These are phyloP conservation scores for Elongisporangium senticosum DNA, from an alignment of 352 stramenopile species.

Conservation along the genomic window DNA sequence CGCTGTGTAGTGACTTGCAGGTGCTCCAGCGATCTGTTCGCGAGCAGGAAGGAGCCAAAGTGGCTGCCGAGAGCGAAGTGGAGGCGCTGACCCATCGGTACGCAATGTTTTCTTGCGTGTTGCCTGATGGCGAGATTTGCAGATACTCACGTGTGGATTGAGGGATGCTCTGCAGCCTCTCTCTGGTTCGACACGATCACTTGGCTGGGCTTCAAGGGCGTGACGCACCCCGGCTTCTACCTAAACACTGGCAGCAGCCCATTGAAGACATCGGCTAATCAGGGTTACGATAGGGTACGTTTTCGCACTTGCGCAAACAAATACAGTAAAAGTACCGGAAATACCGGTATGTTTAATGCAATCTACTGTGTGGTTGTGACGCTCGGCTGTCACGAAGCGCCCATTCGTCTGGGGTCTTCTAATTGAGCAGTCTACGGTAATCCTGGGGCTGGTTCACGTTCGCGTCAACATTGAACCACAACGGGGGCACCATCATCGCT, in stretches of 20 bases:
- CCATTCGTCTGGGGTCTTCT: not conserved
- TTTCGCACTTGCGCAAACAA: not conserved
- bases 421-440: not conserved
- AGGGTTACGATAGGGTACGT: not conserved
- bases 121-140: not conserved
- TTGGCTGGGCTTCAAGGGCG: slow-evolving; percentile 30
- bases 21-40: slow-evolving; percentile 26
- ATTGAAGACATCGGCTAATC: not conserved
- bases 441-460: not conserved
- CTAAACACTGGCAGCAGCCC: slow-evolving; percentile 10
- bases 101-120: not conserved
- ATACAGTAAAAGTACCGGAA: not conserved
- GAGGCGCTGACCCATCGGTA: slow-evolving; percentile 31
- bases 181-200: slow-evolving; percentile 30
- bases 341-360: not conserved
- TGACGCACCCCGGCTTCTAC: slow-evolving; percentile 15
- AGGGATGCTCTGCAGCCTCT: slow-evolving; percentile 15
- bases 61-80: slow-evolving; percentile 27
- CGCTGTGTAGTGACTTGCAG: slow-evolving; percentile 22
- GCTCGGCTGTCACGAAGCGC: not conserved
- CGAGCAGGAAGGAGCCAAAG: slow-evolving; percentile 27
- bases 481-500: not conserved
- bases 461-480: not conserved
- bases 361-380: not conserved
- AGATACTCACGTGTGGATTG: not conserved